A percentile compares a stretch with the other conserved stretches of the same genome.
Evolutionary conservation across 129 eudicot species (phyloP).

Genomic region (Erigeron canadensis): DNA sequence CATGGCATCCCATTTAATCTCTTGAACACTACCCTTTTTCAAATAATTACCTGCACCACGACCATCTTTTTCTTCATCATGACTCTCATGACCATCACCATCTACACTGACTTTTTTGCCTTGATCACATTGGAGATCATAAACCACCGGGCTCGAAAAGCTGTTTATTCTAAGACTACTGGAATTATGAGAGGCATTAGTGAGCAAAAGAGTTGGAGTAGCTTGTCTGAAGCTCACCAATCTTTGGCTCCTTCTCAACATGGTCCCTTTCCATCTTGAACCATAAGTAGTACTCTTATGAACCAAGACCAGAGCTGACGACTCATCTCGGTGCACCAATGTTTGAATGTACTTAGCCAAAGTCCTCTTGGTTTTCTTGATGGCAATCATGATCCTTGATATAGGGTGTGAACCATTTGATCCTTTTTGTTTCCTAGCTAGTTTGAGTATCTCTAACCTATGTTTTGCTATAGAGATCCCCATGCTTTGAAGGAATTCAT

Average conservation of each 20-base stretch:
- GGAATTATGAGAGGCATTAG: conserved; percentile 52
- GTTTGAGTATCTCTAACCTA: conserved; percentile 84
- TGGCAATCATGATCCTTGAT: conserved; percentile 49
- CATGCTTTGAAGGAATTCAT: conserved; percentile 91
- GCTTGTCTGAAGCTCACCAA: conserved; percentile 42
- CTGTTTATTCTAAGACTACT: conserved; percentile 47
- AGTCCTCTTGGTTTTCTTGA: conserved; percentile 62
- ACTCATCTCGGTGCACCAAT: conserved; percentile 54
- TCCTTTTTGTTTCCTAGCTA: conserved; percentile 52
- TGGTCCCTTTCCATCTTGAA: conserved; percentile 53
- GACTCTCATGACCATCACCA: conserved; percentile 34
- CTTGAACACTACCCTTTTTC: conserved; percentile 53
- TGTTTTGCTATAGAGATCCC: conserved; percentile 91
- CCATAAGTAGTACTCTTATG: conserved; percentile 42
- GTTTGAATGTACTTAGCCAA: conserved; percentile 48
- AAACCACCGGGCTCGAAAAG: conserved; percentile 55
- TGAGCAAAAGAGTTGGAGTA: conserved; percentile 59
- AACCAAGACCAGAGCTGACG: conserved; percentile 56
- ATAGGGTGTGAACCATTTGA: conserved; percentile 41
- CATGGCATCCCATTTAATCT: conserved; percentile 90
- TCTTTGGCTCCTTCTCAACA: conserved; percentile 58
- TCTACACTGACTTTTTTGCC: conserved; percentile 22
- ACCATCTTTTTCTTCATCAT: conserved; percentile 41
- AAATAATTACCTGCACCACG: conserved; percentile 44
- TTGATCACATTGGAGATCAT: conserved; percentile 35